Evolutionary conservation across 2,329 filamentous ascomycete genomes (phyloP).

Genomic region (Arachnopeziza araneosa): DNA sequence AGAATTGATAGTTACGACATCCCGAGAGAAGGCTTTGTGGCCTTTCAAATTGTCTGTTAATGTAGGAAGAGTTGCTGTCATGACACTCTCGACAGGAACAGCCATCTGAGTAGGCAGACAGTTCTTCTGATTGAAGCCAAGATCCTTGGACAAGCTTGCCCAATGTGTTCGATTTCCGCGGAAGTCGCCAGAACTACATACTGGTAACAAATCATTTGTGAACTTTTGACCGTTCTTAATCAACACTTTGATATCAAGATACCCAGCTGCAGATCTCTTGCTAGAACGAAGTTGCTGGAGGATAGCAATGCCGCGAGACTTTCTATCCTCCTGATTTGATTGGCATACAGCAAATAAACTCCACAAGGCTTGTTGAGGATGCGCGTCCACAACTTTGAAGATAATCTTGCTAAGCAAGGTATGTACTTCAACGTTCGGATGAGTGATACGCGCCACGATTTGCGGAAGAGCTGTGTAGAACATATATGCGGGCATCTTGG

Average conservation of each 20-base stretch:
- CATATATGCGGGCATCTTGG: constrained; percentile 65
- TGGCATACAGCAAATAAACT: constrained; percentile 82
- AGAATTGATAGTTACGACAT: constrained; percentile 73
- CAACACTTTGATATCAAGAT: constrained; percentile 61
- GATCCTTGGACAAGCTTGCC: constrained; percentile 70
- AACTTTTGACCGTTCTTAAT: constrained; percentile 77
- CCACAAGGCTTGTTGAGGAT: constrained; percentile 91
- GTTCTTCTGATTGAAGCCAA: constrained; percentile 77
- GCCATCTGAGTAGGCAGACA: constrained; percentile 78
- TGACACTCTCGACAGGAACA: constrained; percentile 78
- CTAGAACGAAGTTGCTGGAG: constrained; percentile 42
- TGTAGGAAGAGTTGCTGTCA: constrained; percentile 76
- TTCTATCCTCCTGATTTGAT: constrained; percentile 67
- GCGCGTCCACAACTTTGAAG: constrained; percentile 74
- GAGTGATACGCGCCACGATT: constrained; percentile 91
- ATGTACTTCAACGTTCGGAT: constrained; percentile 74
- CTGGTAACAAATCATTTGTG: constrained; percentile 71
- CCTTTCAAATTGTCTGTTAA: constrained; percentile 65
- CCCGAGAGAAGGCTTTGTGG: constrained; percentile 82
- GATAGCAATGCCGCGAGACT: constrained; percentile 46
- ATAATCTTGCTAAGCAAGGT: constrained; percentile 74
- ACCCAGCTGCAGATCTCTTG: constrained; percentile 46
- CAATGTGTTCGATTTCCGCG: constrained; percentile 59
- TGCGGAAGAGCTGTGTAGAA: constrained; percentile 84
- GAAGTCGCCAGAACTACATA: constrained; percentile 73